Base-by-base conservation (phyloP, 2,329 filamentous ascomycete genomes). In the Hypoxylon rubiginosum region DNA sequence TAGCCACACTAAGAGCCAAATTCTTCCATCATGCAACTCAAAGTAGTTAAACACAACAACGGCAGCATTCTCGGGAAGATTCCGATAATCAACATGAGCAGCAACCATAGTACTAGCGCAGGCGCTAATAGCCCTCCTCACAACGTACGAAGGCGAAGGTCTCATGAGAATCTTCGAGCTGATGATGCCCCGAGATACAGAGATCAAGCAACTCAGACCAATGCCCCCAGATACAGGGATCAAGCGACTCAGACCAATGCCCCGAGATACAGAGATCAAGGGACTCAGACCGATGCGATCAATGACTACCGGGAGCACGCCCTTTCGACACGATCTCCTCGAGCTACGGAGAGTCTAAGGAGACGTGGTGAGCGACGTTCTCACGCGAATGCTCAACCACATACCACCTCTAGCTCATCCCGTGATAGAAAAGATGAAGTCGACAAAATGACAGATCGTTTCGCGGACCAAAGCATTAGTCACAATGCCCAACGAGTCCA, bases 261-360 rank as follows among this genome's bases (percentile, higher is more conserved):
- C 8, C 39, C n/a, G 9, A 21, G 17, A 46, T 19, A 17, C 24
- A 26, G 39, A 49, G 8, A 41, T n/a, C 39, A 41, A 21, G 34
- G 9, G 15, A 21, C 10, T 17, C 52, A 45, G 19, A 45, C 52
- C 4, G 39, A 10, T 9, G 52, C 21, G 17, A 45, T 55, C 21
- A 4, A 39, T 2, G 39, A 26, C n/a, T 55, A 45, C 24, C 52
- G 52, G 11, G 52, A 55, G n/a, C 39, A 21, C 2, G 41, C 41
- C 13, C 9, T 15, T 4, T 46, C 39, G 32, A n/a, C 50, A 8
- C 50, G 50, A 28, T 39, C 48, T 34, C n/a, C 48, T 32, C 30
- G 28, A 30, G n/a, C 26, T 19, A 8, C 15, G 8, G 15, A 4
- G 5, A 39, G 34, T 15, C 34, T 3, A 21, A 34, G n/a, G 28